Percentiles rank a stretch among this genome's conserved stretches.
Conservation (phyloP, 345 rosid species). For the Arabidopsis thaliana region TAIR10.1 NC_003076.8:2502501-2503000, state of each 20-base stretch:
- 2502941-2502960: background rate
- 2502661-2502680: slow-evolving; percentile 22
- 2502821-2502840: background rate
- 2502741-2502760: background rate
- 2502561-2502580: background rate
- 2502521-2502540: background rate
- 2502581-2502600: background rate
- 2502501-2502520: background rate
- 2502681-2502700: background rate
- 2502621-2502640: slow-evolving; percentile 12
- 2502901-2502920: background rate
- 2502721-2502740: background rate
- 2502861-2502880: background rate
- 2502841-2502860: background rate
- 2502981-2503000: background rate
- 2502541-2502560: background rate
- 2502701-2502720: slow-evolving; percentile 18
- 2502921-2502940: background rate
- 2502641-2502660: slow-evolving; percentile 15
- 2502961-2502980: background rate
- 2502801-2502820: background rate
- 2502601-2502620: background rate
- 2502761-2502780: background rate
- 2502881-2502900: background rate
- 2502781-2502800: background rate